Evolutionary conservation across 176 grass and related monocot species (phyloP).

Genomic region (Elymus sibiricus): DNA sequence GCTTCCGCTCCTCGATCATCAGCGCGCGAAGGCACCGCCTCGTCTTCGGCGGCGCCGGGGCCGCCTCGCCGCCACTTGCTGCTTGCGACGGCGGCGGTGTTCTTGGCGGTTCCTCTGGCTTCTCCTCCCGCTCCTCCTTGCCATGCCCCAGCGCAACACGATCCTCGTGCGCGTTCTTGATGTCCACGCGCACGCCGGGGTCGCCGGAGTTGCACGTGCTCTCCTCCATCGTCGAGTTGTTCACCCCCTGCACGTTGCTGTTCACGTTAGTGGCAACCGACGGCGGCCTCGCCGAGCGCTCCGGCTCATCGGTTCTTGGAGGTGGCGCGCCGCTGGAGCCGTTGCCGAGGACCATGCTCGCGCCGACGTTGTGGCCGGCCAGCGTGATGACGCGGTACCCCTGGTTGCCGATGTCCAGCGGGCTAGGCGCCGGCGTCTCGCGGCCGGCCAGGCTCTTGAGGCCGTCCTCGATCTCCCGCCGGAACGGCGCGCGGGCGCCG

Average conservation of each 20-base stretch:
- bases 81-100: constrained; percentile 3
- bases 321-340: not conserved
- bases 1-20: constrained; percentile 65
- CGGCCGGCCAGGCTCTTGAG: constrained; percentile 39
- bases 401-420: not conserved
- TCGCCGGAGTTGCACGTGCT: constrained; percentile 62
- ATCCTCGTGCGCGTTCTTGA: constrained; percentile 42
- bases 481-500: constrained; percentile 37
- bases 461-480: constrained; percentile 58
- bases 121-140: not conserved
- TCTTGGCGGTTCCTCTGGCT: not conserved
- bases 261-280: constrained; percentile 56
- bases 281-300: not conserved
- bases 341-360: constrained; percentile 62
- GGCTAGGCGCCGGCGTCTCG: not conserved
- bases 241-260: constrained; percentile 86
- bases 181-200: constrained; percentile 64
- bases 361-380: constrained; percentile 73
- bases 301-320: not conserved
- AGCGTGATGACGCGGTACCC: constrained; percentile 58
- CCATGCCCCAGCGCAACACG: not conserved
- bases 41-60: constrained; percentile 13
- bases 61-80: not conserved
- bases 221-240: constrained; percentile 76
- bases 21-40: constrained; percentile 78